These are phyloP conservation scores for Euphorbia celastroides DNA, from an alignment of 441 rosid genomes.

Conservation along the genomic window DNA sequence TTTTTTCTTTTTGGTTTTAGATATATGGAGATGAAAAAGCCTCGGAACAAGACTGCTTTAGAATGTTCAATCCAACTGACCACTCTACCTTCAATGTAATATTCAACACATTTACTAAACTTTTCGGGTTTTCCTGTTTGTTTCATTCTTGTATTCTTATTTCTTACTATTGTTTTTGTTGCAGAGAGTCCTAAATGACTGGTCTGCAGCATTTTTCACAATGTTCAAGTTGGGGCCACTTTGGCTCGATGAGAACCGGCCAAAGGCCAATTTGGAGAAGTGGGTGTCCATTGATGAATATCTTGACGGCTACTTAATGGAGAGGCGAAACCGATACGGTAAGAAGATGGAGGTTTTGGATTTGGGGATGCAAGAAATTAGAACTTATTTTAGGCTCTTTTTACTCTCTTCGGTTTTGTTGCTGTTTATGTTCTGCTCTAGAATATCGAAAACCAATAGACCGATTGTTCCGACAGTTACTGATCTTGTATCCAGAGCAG, in stretches of 20 bases:
- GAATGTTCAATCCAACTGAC: conserved; percentile 91
- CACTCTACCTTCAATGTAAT: conserved; percentile 68
- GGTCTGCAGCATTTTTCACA: conserved; percentile 86
- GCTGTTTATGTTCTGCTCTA: conserved; percentile 92
- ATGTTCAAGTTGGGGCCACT: conserved; percentile 63
- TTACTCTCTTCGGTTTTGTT: conserved; percentile 76
- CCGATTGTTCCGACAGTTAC: conserved; percentile 43
- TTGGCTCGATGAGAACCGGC: conserved; percentile 35
- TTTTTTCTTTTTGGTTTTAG: conserved; percentile 32
- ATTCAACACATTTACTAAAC: background rate
- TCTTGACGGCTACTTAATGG: conserved; percentile 87
- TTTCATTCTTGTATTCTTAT: background rate
- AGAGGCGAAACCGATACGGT: conserved; percentile 76
- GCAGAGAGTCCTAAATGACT: conserved; percentile 88
- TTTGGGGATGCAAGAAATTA: conserved; percentile 92
- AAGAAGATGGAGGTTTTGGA: conserved; percentile 90
- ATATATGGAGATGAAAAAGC: conserved; percentile 72
- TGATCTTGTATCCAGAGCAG: conserved; percentile 5
- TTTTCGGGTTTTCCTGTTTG: background rate
- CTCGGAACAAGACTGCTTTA: conserved; percentile 79
- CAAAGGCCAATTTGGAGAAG: conserved; percentile 44
- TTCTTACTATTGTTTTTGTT: conserved; percentile 14
- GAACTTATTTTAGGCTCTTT: conserved; percentile 96
- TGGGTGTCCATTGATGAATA: conserved; percentile 92
- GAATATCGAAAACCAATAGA: conserved; percentile 82